Evolutionary conservation across 2,329 filamentous ascomycete genomes (phyloP).

Genomic region (Calonectria multiphialidica): DNA sequence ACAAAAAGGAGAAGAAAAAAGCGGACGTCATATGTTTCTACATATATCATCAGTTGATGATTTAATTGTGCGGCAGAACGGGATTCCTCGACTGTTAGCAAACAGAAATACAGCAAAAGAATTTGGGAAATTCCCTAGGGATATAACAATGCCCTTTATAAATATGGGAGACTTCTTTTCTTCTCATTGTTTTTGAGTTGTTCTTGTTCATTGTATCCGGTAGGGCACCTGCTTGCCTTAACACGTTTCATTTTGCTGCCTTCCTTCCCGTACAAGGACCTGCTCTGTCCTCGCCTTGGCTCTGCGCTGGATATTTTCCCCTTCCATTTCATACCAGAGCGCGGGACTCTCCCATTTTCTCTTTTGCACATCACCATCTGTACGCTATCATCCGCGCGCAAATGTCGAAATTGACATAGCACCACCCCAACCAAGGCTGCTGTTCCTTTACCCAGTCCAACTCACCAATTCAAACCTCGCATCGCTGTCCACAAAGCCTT

Average conservation of each 20-base stretch:
- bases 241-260: not conserved
- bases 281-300: not conserved
- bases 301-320: not conserved
- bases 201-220: not conserved
- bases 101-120: no score
- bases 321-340: not conserved
- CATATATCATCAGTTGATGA: no score
- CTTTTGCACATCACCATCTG: not conserved
- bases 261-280: not conserved
- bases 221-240: not conserved
- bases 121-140: no score
- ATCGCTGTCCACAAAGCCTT: not conserved
- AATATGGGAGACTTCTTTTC: not conserved
- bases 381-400: not conserved
- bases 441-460: no score
- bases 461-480: no score
- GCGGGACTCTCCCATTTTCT: not conserved
- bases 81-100: no score
- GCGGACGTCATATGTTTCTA: no score
- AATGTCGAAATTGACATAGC: not conserved
- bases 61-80: no score
- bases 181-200: not conserved
- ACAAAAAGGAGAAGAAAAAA: no score
- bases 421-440: not conserved
- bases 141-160: no score